Base-by-base conservation (phyloP, 2,329 filamentous ascomycete species). In the Calonectria multiphialidica region DNA sequence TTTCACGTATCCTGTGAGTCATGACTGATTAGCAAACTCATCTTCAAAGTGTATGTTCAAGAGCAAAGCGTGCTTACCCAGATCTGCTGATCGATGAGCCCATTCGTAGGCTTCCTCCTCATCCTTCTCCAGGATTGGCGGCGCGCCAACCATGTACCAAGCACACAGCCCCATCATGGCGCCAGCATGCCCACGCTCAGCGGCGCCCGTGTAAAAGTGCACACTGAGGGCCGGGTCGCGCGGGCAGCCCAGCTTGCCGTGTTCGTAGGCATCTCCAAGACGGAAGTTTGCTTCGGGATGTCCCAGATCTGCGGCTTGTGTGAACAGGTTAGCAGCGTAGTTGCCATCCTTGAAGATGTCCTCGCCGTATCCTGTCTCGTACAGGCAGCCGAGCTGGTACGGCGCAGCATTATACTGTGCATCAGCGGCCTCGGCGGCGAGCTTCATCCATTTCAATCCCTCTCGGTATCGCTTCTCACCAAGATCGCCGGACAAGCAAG, bases 131-230 rank as follows among this genome's bases (percentile, higher is more conserved):
- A 99, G 86, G 16, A 98, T 92, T 0, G 96, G 95, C 77, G 96
- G 94, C 2, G 97, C 97, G 13, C 97, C 97, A 47, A 98, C 94
- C 89, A 98, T 94, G 83, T 98, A 99, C 97, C 97, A 99, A 13
- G 97, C 97, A 84, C 97, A 99, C 10, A 99, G 88, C 5, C 96
- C 96, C 96, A 99, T 98, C 95, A 98, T 98, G 59, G 95, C 96
- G 59, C 92, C 90, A 0, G 95, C 89, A 80, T 98, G 94, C 1
- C 95, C 95, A 55, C 90, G 89, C 80, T 98, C 94, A 2, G 97
- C 97, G 15, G 97, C 96, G 30, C 93, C 93, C 1, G 96, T 99
- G 86, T 99, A 99, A 82, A 98, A 99, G 83, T 99, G 97, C 12
- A 99, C 95, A 75, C 95, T 98, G 66, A 99, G 87, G 2, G 96